phyloP scores from a whole-genome alignment of 2,329 filamentous ascomycete species.

The Amauroascus niger region DNA sequence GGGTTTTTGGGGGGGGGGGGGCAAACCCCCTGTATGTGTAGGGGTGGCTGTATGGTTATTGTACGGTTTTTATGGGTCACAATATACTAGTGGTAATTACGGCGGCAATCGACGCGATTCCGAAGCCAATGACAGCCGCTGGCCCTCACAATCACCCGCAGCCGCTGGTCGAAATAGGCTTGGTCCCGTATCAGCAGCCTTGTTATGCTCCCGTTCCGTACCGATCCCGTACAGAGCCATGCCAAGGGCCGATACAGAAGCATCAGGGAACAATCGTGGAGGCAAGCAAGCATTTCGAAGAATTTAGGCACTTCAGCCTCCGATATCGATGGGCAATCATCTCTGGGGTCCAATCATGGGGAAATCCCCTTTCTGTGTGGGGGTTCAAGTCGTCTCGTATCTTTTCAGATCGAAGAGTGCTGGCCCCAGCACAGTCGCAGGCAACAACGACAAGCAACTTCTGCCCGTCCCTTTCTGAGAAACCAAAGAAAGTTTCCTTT shows the following conservation, averaged over 20 bases:
- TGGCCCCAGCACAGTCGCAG: no score
- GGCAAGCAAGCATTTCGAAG: background rate
- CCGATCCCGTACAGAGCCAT: background rate
- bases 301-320: background rate
- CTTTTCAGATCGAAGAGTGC: background rate
- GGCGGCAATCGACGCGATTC: constrained; percentile 4
- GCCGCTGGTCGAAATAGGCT: background rate
- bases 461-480: background rate
- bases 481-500: background rate
- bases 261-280: background rate
- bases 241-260: background rate
- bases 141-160: background rate
- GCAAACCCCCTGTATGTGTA: no score
- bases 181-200: background rate
- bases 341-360: background rate
- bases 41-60: background rate
- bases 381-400: background rate
- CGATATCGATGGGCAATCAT: background rate
- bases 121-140: background rate
- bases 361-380: background rate
- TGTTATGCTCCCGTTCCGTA: background rate
- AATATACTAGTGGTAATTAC: background rate
- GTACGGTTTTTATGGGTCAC: background rate
- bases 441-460: background rate
- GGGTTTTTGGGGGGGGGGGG: no score